These are phyloP conservation scores for Chenopodium quinoa DNA, from an alignment of 148 eudicot species.

Conservation along the genomic window DNA sequence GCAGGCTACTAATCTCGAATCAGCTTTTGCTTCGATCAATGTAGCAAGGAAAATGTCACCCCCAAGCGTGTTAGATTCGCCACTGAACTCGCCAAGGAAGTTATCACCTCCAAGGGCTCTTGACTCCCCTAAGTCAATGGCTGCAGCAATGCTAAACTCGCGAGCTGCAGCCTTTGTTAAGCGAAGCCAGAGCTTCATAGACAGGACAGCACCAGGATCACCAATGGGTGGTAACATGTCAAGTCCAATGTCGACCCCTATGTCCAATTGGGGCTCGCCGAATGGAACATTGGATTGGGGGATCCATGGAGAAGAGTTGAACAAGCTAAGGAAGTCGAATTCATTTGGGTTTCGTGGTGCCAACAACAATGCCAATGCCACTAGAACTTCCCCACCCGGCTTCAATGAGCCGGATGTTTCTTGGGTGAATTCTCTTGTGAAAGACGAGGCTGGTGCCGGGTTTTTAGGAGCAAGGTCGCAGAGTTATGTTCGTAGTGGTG, in stretches of 20 bases:
- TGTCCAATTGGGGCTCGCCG: constrained; percentile 65
- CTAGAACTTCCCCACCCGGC: constrained; percentile 23
- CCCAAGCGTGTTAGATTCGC: constrained; percentile 49
- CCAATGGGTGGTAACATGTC: constrained; percentile 32
- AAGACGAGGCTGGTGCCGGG: constrained; percentile 52
- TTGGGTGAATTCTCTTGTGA: constrained; percentile 86
- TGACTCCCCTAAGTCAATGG: constrained; percentile 50
- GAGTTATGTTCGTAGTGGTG: constrained; percentile 23
- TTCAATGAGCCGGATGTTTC: constrained; percentile 80
- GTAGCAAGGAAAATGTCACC: constrained; percentile 30
- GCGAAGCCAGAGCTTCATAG: constrained; percentile 80
- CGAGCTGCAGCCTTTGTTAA: constrained; percentile 64
- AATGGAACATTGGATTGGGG: constrained; percentile 83
- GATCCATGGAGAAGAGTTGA: constrained; percentile 53
- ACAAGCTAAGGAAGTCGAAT: constrained; percentile 74
- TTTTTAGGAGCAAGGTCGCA: constrained; percentile 30
- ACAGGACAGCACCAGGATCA: constrained; percentile 30
- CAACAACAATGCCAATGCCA: background rate
- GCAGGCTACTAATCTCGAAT: constrained; percentile 23
- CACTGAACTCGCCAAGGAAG: constrained; percentile 23
- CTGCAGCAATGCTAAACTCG: constrained; percentile 67
- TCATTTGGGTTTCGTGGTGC: constrained; percentile 57
- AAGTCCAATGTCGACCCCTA: constrained; percentile 33
- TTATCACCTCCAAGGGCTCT: constrained; percentile 45
- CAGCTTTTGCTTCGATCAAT: constrained; percentile 18